Conservation (phyloP, 2,329 filamentous ascomycete genomes). For the Colletotrichum chlorophyti region DNA sequence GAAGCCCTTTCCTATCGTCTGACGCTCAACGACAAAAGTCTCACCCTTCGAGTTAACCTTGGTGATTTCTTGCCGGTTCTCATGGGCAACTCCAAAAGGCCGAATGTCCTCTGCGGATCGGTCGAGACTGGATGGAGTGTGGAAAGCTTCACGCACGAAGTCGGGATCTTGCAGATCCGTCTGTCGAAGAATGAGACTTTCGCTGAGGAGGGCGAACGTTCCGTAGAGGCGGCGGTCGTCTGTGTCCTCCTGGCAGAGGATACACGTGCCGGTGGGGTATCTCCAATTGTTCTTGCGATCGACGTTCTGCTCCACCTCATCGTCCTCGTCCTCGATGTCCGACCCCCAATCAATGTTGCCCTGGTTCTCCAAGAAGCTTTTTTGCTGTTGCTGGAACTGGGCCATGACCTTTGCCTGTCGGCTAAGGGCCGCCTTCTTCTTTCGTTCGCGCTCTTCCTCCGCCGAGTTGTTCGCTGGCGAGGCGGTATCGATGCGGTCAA, state of each 20-base stretch:
- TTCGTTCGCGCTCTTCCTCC: conserved; percentile 78
- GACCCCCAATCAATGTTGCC: conserved; percentile 84
- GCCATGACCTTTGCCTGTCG: conserved; percentile 96
- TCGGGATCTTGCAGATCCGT: conserved; percentile 84
- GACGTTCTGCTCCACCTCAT: conserved; percentile 70
- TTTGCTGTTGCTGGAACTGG: conserved; percentile 96
- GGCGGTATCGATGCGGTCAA: conserved; percentile 81
- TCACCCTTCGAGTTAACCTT: conserved; percentile 79
- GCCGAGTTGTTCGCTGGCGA: conserved; percentile 76
- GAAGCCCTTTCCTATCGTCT: conserved; percentile 90
- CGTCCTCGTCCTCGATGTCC: conserved; percentile 80
- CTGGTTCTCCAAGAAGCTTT: conserved; percentile 90
- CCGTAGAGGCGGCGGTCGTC: conserved; percentile 89
- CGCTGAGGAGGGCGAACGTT: conserved; percentile 87
- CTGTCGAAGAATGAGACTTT: conserved; percentile 86
- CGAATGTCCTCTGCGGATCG: conserved; percentile 81
- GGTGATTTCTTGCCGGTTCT: conserved; percentile 79
- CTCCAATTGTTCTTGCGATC: conserved; percentile 81
- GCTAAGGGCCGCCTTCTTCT: conserved; percentile 89
- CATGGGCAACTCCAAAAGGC: conserved; percentile 88
- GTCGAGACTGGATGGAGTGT: conserved; percentile 83
- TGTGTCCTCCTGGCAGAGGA: conserved; percentile 94
- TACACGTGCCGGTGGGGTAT: conserved; percentile 92
- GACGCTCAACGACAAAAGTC: conserved; percentile 75
- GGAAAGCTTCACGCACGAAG: conserved; percentile 82